A percentile compares a stretch with the other conserved stretches of the same genome.
Evolutionary conservation across 768 basidiomycete genomes (phyloP).

Genomic region (Xanthoconium stramineum): DNA sequence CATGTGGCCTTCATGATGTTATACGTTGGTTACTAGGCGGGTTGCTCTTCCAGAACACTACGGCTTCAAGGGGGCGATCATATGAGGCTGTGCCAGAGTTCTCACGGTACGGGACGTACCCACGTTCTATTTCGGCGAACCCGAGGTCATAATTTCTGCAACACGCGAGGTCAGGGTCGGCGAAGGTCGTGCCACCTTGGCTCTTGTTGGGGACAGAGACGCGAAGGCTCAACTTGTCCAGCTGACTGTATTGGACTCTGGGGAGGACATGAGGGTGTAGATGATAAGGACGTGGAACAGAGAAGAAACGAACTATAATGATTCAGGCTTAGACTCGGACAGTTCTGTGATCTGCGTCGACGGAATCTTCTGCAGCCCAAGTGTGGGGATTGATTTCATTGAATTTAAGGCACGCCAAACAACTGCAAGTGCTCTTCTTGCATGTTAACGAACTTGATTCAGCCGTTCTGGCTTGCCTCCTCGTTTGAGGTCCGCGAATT

Average conservation of each 20-base stretch:
- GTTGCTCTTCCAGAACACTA: constrained; percentile 29
- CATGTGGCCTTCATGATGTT: constrained; percentile 37
- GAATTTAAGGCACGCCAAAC: too few relatives aligned
- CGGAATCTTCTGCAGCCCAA: too few relatives aligned
- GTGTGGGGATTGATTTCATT: too few relatives aligned
- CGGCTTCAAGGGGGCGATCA: constrained; percentile 2
- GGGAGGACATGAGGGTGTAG: constrained; percentile 5
- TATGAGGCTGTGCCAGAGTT: not conserved
- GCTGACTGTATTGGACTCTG: constrained; percentile 28
- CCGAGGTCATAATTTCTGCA: constrained; percentile 25
- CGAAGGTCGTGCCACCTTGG: not conserved
- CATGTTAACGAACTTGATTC: constrained; percentile 56
- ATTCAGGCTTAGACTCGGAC: not conserved
- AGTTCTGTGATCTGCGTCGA: too few relatives aligned
- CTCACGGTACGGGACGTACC: constrained; percentile 1
- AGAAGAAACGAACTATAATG: not conserved
- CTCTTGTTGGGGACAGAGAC: constrained; percentile 35
- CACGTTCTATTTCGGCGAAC: constrained; percentile 25
- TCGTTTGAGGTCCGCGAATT: constrained; percentile 43
- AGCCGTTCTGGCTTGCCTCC: constrained; percentile 41
- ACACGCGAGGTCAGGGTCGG: not conserved
- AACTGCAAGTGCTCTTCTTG: constrained; percentile 41
- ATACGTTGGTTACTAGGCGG: too few relatives aligned
- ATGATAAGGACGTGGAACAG: too few relatives aligned
- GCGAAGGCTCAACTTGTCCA: constrained; percentile 32